Evolutionary conservation across 164 flowering plant species (phyloP).

Genomic region (Pachysandra terminalis): DNA sequence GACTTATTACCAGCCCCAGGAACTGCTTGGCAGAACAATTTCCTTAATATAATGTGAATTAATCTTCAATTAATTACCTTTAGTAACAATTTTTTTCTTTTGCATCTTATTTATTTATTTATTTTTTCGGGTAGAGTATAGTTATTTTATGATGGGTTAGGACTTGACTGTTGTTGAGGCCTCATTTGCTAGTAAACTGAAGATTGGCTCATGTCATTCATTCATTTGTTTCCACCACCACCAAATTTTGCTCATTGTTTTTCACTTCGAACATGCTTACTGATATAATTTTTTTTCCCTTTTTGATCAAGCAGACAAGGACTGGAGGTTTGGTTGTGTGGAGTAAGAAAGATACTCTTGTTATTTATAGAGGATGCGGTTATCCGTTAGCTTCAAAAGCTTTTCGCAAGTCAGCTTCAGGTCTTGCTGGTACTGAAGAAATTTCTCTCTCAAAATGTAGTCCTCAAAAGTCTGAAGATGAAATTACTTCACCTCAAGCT

Average conservation of each 20-base stretch:
- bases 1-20: background rate
- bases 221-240: background rate
- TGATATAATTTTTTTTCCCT: background rate
- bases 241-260: background rate
- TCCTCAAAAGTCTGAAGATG: constrained; percentile 15
- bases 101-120: no score
- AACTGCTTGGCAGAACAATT: background rate
- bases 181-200: background rate
- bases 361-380: constrained; percentile 67
- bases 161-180: constrained; percentile 3
- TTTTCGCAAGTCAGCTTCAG: constrained; percentile 12
- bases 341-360: constrained; percentile 64
- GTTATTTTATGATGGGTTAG: background rate
- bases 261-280: background rate
- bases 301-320: constrained; percentile 49
- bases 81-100: background rate
- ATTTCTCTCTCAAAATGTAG: constrained; percentile 9
- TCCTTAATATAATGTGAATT: background rate
- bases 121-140: no score
- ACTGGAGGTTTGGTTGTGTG: constrained; percentile 91
- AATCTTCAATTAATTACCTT: background rate
- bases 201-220: background rate
- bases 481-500: background rate
- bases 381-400: constrained; percentile 22
- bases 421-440: constrained; percentile 14